Conservation (phyloP, 345 rosid genomes). For the Erucastrum elatum region DNA sequence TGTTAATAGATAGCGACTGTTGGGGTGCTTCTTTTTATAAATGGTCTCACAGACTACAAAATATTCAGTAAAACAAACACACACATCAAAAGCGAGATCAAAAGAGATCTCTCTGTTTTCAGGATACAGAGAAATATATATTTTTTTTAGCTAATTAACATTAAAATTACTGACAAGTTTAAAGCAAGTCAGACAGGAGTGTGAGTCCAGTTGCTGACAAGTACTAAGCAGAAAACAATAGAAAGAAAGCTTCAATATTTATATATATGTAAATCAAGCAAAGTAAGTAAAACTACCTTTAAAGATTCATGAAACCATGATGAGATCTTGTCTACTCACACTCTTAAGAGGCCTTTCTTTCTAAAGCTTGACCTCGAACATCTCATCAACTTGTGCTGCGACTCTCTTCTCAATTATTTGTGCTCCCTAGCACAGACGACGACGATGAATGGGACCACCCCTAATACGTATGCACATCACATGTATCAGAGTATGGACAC, state of each 20-base stretch:
- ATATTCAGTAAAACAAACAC: slow-evolving; percentile 5
- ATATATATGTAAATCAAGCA: slow-evolving; percentile 8
- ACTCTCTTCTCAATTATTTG: slow-evolving; percentile 40
- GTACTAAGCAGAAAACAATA: slow-evolving; percentile 1
- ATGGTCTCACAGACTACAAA: slow-evolving; percentile 25
- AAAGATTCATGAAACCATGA: slow-evolving; percentile 28
- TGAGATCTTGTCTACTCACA: slow-evolving; percentile 32
- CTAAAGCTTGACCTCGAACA: slow-evolving; percentile 26
- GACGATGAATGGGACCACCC: slow-evolving; percentile 40
- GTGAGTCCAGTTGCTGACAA: background rate
- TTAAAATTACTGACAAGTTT: background rate
- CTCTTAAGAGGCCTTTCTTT: background rate
- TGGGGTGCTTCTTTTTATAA: slow-evolving; percentile 11
- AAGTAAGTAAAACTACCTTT: slow-evolving; percentile 32
- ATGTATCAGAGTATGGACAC: slow-evolving; percentile 31
- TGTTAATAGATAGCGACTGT: background rate
- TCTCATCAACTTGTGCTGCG: slow-evolving; percentile 11
- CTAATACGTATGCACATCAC: slow-evolving; percentile 34
- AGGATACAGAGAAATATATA: background rate
- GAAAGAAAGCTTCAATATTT: slow-evolving; percentile 10
- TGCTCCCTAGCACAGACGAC: slow-evolving; percentile 35
- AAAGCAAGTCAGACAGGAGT: background rate
- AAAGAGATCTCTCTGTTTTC: background rate
- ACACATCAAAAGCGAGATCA: slow-evolving; percentile 22
- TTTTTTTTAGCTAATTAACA: background rate